phyloP scores from a whole-genome alignment of 2,329 filamentous ascomycete species.

The Colletotrichum incanum region DNA sequence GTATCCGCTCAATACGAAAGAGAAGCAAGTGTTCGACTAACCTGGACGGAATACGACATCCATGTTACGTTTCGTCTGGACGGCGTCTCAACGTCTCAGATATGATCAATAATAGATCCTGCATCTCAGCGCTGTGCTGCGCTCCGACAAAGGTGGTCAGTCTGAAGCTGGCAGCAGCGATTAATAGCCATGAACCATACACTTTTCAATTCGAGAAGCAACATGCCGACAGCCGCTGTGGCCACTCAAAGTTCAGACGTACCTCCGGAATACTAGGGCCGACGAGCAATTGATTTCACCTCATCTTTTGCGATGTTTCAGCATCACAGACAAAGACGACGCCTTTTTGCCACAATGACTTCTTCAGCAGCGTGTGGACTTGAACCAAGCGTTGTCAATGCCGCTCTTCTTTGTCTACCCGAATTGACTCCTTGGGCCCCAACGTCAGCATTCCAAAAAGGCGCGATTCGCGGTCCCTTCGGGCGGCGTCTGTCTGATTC shows the following conservation, averaged over 20 bases:
- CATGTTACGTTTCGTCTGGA: constrained; percentile 5
- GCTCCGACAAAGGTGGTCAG: constrained; percentile 4
- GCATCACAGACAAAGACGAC: constrained; percentile 42
- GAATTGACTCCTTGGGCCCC: constrained; percentile 18
- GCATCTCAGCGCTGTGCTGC: constrained; percentile 12
- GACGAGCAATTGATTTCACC: constrained; percentile 38
- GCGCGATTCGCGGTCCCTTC: constrained; percentile 5
- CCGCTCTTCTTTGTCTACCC: constrained; percentile 9
- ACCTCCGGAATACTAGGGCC: constrained; percentile 29
- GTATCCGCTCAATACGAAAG: constrained; percentile 23
- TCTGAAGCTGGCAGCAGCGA: constrained; percentile 23
- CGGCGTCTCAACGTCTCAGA: constrained; percentile 25
- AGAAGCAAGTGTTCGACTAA: constrained; percentile 5
- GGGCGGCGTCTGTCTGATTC: not conserved
- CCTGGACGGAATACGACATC: constrained; percentile 15
- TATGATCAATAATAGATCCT: constrained; percentile 21
- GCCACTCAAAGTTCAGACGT: constrained; percentile 35
- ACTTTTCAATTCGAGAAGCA: constrained; percentile 16
- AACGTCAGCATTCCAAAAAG: constrained; percentile 19
- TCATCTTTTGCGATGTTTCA: constrained; percentile 40
- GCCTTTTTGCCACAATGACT: constrained; percentile 37
- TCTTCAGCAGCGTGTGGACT: constrained; percentile 13
- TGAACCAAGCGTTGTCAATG: constrained; percentile 36
- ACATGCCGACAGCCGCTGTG: constrained; percentile 17
- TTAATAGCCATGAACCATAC: constrained; percentile 6